Evolutionary conservation across 108 stramenopile genomes (phyloP), one percentile per base, ranked within the genome.

Genomic region (Pseudonitzschia delicatissima): DNA sequence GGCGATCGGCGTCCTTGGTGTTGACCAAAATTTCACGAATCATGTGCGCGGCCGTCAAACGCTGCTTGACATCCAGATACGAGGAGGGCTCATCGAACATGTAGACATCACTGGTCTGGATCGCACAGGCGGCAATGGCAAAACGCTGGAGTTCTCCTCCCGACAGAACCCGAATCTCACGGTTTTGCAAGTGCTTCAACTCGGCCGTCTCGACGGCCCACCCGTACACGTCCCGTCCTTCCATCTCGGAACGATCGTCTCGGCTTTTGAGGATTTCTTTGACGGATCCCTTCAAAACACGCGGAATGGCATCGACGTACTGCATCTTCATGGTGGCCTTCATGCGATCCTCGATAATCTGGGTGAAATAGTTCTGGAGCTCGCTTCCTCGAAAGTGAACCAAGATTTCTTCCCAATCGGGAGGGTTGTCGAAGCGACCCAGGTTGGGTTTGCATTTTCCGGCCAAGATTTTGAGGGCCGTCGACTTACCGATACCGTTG

Each of bases 11-110:
- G 71, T 78, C 61, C 34, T 87, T 85, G 26, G 80, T 72, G 61
- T 48, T 45, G 34, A 83, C 83, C 67, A 98, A 75, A 35, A 99
- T 77, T 66, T 88, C 71, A 17, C 99, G 94, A 72, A 99, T 99
- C 83, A 96, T 94, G 57, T 85, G 81, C 6, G 97, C 98, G 2
- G 98, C 99, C 50, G 93, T 96, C 44, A 99, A 72, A 59, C 99
- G 85, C 73, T 99, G 99, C 79, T 97, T 97, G 18, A 99, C 97
- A 81, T 99, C 99, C 36, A 99, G 82, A 82, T 98, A 99, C 6
- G 91, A 95, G 20, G 93, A 95, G 0, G 99, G 99, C 72, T 99
- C 99, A 75, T 99, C 99, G 80, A 98, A 98, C 97, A 99, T 98
- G 87, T 99, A 99, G 17, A 98, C 98, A 77, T 99, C 97, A 45